These are phyloP conservation scores for Priceomyces fermenticarens DNA, from an alignment of 805 yeast genomes.

Conservation along the genomic window DNA sequence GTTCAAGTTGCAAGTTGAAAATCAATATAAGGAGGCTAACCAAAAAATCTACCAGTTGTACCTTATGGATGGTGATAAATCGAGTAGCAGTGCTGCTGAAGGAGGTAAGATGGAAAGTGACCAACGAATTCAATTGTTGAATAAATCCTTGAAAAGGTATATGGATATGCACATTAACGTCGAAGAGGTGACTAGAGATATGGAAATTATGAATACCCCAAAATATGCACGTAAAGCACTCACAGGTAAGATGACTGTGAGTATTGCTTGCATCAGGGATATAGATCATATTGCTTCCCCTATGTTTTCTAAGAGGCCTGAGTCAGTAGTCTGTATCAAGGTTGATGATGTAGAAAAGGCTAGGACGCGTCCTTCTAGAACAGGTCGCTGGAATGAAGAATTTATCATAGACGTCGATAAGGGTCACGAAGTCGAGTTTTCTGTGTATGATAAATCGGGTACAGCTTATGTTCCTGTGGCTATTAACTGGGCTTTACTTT, in stretches of 20 bases:
- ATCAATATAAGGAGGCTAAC: constrained; percentile 89
- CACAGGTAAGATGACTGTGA: constrained; percentile 73
- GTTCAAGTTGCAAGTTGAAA: constrained; percentile 89
- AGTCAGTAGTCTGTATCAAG: constrained; percentile 71
- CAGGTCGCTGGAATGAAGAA: constrained; percentile 80
- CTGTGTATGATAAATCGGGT: constrained; percentile 79
- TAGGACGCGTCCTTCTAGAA: constrained; percentile 69
- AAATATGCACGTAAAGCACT: constrained; percentile 78
- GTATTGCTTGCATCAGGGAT: constrained; percentile 76
- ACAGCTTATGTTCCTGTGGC: constrained; percentile 80
- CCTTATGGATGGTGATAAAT: constrained; percentile 86
- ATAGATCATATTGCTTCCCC: constrained; percentile 92
- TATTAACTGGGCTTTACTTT: constrained; percentile 81
- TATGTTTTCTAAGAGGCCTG: constrained; percentile 73
- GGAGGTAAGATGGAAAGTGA: constrained; percentile 82
- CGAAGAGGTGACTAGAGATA: constrained; percentile 64
- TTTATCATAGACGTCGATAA: constrained; percentile 79
- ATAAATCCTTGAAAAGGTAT: constrained; percentile 80
- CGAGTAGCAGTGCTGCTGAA: constrained; percentile 82
- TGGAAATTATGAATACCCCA: constrained; percentile 64
- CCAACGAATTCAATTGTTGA: constrained; percentile 79
- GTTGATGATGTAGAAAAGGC: constrained; percentile 86
- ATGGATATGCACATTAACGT: constrained; percentile 80
- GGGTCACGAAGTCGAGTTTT: constrained; percentile 88
- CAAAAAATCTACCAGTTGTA: constrained; percentile 85